Evolutionary conservation across 768 basidiomycete genomes (phyloP).

Genomic region (Hortiboletus flavorubellus): DNA sequence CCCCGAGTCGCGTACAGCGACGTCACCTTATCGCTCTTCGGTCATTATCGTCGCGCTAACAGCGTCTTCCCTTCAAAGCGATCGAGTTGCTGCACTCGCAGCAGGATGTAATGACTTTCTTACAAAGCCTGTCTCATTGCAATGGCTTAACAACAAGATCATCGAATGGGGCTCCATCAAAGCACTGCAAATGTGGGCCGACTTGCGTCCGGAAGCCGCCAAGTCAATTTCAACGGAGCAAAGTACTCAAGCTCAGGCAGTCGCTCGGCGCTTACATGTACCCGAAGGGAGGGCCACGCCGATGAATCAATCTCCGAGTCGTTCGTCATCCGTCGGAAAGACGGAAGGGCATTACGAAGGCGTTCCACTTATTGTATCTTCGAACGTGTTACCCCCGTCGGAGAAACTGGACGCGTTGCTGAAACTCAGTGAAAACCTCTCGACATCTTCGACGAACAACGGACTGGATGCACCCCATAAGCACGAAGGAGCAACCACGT

Average conservation of each 20-base stretch:
- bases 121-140: conserved; percentile 92
- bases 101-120: conserved; percentile 99
- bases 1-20: conserved; percentile 42
- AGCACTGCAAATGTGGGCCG: conserved; percentile 89
- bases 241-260: conserved; percentile 44
- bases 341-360: conserved; percentile 18
- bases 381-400: conserved; percentile 12
- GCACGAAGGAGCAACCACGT: conserved; percentile 27
- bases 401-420: conserved; percentile 26
- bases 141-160: conserved; percentile 97
- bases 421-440: conserved; percentile 20
- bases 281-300: conserved; percentile 45
- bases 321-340: conserved; percentile 36
- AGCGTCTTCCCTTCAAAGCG: conserved; percentile 90
- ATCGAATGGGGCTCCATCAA: conserved; percentile 99
- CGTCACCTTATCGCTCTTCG: conserved; percentile 80
- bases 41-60: conserved; percentile 99
- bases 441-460: conserved; percentile 13
- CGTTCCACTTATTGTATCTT: conserved; percentile 16
- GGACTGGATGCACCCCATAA: conserved; percentile 1
- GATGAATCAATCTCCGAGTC: conserved; percentile 32
- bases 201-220: conserved; percentile 61
- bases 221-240: conserved; percentile 46
- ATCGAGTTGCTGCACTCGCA: conserved; percentile 94
- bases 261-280: conserved; percentile 47